These are phyloP conservation scores for Achaetomiella virescens DNA, from an alignment of 495 filamentous ascomycete species.

Conservation along the genomic window DNA sequence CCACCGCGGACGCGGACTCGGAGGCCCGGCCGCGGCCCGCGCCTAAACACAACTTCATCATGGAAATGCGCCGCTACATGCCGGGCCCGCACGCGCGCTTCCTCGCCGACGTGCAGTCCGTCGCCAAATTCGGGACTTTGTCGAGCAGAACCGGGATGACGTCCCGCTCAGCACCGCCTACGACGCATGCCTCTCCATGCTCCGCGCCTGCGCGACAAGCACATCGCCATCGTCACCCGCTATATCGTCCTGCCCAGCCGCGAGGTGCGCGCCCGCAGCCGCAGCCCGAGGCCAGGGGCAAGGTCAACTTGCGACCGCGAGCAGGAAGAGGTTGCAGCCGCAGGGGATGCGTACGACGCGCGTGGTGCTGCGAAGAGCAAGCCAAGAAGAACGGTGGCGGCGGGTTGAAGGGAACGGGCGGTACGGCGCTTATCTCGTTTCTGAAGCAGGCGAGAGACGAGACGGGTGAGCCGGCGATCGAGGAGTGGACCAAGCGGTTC, in stretches of 20 bases:
- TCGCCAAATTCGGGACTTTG: constrained; percentile 89
- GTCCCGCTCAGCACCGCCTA: constrained; percentile 68
- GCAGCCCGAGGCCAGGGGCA: constrained; percentile 37
- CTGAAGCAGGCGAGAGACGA: constrained; percentile 91
- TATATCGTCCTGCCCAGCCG: constrained; percentile 77
- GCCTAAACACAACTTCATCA: constrained; percentile 81
- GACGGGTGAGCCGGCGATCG: constrained; percentile 85
- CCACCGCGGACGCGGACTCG: constrained; percentile 36
- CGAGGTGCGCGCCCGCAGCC: constrained; percentile 42
- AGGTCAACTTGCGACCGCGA: constrained; percentile 63
- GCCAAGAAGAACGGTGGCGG: constrained; percentile 41
- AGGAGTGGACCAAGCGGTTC: constrained; percentile 71
- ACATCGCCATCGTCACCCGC: constrained; percentile 91
- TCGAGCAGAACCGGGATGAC: constrained; percentile 57
- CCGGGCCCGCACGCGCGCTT: constrained; percentile 87
- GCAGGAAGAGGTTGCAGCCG: constrained; percentile 41
- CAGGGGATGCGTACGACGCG: constrained; percentile 31
- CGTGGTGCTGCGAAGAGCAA: constrained; percentile 10
- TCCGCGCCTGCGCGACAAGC: constrained; percentile 88
- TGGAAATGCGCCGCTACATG: constrained; percentile 97
- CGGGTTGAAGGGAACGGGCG: constrained; percentile 82
- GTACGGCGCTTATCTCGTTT: constrained; percentile 87
- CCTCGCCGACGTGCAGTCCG: constrained; percentile 66
- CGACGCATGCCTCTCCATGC: constrained; percentile 85
- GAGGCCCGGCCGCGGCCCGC: constrained; percentile 45